Evolutionary conservation across 108 stramenopile species (phyloP), one percentile per base, ranked within the genome.

Genomic region (Nannochloropsis salina): DNA sequence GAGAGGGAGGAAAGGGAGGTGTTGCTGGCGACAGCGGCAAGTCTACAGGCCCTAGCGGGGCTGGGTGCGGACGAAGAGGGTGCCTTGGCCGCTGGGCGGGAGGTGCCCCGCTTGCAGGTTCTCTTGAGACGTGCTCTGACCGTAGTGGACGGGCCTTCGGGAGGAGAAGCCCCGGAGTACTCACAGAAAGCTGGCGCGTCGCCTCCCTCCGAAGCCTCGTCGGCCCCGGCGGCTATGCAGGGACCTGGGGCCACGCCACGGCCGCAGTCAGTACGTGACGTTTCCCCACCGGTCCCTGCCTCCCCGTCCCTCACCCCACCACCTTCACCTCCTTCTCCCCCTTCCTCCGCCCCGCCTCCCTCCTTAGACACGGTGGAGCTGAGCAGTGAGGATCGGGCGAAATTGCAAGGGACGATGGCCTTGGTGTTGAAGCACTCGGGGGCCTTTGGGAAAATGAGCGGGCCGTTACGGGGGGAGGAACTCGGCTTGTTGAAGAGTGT

Each of bases 41-140:
- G 20, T 15, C 8, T 74, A 0, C 20, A 74, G 61, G n/a, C n/a
- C 20, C 61, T 74, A n/a, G 61, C 61, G 6, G 15, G 20, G 3
- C 61, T 74, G 61, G 61, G 61, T 15, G 61, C 61, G 61, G 61
- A 74, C 61, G 61, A 74, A n/a, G 61, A 74, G n/a, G 61, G 61
- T 15, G 61, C 61, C 15, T n/a, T 15, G n/a, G 61, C 61, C 15
- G 61, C 61, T n/a, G 61, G 61, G 3, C 20, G 20, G 4, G 20
- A 74, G 61, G 61, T 74, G 61, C 61, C 61, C 15, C 61, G 61
- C 61, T 74, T 74, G 61, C 61, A n/a, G 20, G n/a, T n/a, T 74
- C n/a, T 74, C 15, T n/a, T 74, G 61, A 15, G n/a, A 74, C 20
- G n/a, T n/a, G 61, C 8, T n/a, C 15, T 74, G 20, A 2, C 15